Evolutionary conservation across 768 basidiomycete species (phyloP), one percentile per base, ranked within the genome.

Genomic region (Suillus alpinus): DNA sequence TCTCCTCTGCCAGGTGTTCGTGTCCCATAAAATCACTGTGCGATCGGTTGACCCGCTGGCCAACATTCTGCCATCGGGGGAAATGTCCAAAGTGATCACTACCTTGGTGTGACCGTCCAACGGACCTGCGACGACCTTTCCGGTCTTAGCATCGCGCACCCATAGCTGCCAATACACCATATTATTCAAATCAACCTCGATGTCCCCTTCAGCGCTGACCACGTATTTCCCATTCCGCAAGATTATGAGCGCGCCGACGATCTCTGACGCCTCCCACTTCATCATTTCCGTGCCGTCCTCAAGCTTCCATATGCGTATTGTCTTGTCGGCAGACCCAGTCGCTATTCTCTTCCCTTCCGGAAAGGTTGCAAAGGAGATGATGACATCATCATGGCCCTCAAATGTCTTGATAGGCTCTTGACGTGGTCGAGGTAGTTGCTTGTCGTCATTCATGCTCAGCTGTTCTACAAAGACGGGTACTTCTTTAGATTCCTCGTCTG

Each of bases 41-140:
- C n/a, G 1, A 18, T 58, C 59, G 10, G 16, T 31, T 13, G 63
- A 63, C 26, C 59, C 34, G 4, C 49, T 62, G 26, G 40, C 62
- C 20, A 65, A 13, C 1, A 39, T 32, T 0, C 9, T 2, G 3
- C 62, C 57, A 37, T 65, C 63, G 40, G 58, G 60, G 46, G 47
- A 60, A 60, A 53, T 59, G 23, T 16, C 47, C 23, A 65, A 59
- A 26, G 29, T 12, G 1, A 18, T 8, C 16, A 56, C 31, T 9
- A 18, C 9, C 8, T 34, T 1, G 18, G 52, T 41, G 32, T 60
- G 59, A 18, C 59, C 39, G 10, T 23, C 32, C 14, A 60, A 18
- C 1, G 58, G 58, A 32, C 49, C 58, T 50, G 50, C 31, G n/a
- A n/a, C n/a, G n/a, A n/a, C n/a, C n/a, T n/a, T n/a, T n/a, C 49